phyloP scores from a whole-genome alignment of 2,329 filamentous ascomycete species.

The Microdochium trichocladiopsis region DNA sequence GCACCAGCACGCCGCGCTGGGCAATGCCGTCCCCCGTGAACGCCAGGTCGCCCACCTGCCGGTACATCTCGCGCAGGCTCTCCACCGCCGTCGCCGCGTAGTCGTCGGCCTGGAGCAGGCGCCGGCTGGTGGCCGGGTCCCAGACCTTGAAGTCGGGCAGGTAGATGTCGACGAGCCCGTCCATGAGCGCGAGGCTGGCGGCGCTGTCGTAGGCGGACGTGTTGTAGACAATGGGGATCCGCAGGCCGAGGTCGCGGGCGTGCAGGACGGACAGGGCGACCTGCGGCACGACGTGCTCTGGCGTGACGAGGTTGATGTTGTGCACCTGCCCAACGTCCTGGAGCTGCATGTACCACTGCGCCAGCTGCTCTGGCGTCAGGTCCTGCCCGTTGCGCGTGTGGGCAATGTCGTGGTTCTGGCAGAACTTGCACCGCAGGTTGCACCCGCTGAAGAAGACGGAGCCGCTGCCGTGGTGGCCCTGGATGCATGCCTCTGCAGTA shows the following conservation, averaged over 20 bases:
- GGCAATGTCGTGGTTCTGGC: conserved; percentile 78
- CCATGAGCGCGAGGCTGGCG: conserved; percentile 63
- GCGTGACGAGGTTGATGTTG: conserved; percentile 84
- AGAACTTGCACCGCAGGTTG: conserved; percentile 68
- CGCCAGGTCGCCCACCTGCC: conserved; percentile 74
- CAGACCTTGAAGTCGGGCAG: conserved; percentile 86
- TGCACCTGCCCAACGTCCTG: conserved; percentile 76
- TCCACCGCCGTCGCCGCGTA: conserved; percentile 67
- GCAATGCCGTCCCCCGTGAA: conserved; percentile 78
- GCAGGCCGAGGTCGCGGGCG: conserved; percentile 62
- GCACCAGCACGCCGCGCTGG: conserved; percentile 66
- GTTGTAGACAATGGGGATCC: conserved; percentile 75
- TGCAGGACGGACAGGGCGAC: conserved; percentile 71
- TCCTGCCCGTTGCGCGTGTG: conserved; percentile 78
- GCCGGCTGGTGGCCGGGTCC: conserved; percentile 56
- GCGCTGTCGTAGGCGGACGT: conserved; percentile 75
- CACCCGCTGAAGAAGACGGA: conserved; percentile 75
- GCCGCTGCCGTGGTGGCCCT: conserved; percentile 74
- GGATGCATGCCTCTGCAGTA: conserved; percentile 65
- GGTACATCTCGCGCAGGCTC: conserved; percentile 74
- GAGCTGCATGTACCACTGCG: conserved; percentile 76
- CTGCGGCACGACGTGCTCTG: conserved; percentile 81
- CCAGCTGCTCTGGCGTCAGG: conserved; percentile 70
- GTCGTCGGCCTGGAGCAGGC: conserved; percentile 71
- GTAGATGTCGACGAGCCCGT: conserved; percentile 79